Evolutionary conservation across 1,284 basidiomycete genomes (phyloP).

Genomic region (Entoloma clypeatum): DNA sequence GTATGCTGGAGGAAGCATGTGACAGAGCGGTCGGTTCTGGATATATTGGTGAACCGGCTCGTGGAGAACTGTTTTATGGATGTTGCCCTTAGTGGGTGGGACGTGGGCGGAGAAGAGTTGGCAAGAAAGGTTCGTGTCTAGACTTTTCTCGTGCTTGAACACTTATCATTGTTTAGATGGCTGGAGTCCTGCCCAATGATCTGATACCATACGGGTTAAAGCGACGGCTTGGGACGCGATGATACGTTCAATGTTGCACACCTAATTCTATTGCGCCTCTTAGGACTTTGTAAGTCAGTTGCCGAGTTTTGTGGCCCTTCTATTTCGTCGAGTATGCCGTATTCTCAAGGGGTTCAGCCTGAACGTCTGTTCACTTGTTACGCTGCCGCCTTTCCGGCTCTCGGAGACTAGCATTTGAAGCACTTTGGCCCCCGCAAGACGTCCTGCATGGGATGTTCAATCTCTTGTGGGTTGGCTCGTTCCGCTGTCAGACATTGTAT

Average conservation of each 20-base stretch:
- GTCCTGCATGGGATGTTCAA: conserved; percentile 18
- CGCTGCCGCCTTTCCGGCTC: conserved; percentile 34
- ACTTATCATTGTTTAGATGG: conserved; percentile 33
- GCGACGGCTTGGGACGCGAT: conserved; percentile 20
- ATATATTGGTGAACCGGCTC: conserved; percentile 53
- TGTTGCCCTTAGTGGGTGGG: conserved; percentile 79
- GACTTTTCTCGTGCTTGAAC: not conserved
- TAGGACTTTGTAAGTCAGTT: too few relatives aligned
- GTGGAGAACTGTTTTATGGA: conserved; percentile 62
- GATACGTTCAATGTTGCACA: conserved; percentile 5
- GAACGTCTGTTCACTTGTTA: conserved; percentile 22
- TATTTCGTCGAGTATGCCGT: conserved; percentile 15
- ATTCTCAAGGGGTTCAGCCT: conserved; percentile 21
- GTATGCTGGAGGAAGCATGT: conserved; percentile 74
- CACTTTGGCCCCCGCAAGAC: conserved; percentile 42
- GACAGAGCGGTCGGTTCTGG: conserved; percentile 58
- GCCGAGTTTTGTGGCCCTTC: not conserved
- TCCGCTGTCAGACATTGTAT: conserved; percentile 56
- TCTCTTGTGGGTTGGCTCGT: conserved; percentile 49
- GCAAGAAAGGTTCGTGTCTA: conserved; percentile 53
- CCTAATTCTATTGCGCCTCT: too few relatives aligned
- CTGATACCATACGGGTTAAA: conserved; percentile 28
- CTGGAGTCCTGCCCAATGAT: conserved; percentile 42
- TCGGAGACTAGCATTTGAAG: conserved; percentile 48
- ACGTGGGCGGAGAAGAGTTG: conserved; percentile 77